phyloP scores from a whole-genome alignment of 2,329 filamentous ascomycete species.

The Aspergillus sojae region DNA sequence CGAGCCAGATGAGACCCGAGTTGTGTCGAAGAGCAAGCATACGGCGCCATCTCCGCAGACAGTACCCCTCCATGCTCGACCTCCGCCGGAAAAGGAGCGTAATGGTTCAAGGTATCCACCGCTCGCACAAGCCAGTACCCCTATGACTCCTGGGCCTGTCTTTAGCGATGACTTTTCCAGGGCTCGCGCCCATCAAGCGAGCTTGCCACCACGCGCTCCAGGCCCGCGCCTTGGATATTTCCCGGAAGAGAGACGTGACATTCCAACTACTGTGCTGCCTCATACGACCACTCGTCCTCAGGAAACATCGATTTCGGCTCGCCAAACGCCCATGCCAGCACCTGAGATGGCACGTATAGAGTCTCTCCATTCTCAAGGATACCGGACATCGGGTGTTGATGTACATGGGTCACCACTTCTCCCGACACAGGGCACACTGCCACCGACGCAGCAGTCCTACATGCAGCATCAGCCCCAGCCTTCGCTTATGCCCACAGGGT shows the following conservation, averaged over 20 bases:
- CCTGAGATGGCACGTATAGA: slow-evolving; percentile 41
- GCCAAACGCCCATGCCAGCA: slow-evolving; percentile 30
- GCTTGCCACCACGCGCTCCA: slow-evolving; percentile 34
- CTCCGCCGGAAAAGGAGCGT: slow-evolving; percentile 40
- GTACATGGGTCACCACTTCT: slow-evolving; percentile 29
- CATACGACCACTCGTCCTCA: slow-evolving; percentile 29
- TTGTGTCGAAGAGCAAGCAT: slow-evolving; percentile 34
- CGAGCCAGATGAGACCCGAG: slow-evolving; percentile 36
- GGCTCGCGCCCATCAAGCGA: slow-evolving; percentile 31
- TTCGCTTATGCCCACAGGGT: slow-evolving; percentile 26
- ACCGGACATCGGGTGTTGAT: slow-evolving; percentile 22
- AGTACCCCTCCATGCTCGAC: slow-evolving; percentile 34
- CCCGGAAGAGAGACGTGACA: slow-evolving; percentile 43
- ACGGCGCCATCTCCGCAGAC: slow-evolving; percentile 35
- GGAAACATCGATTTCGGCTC: slow-evolving; percentile 34
- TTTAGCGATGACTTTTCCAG: slow-evolving; percentile 39
- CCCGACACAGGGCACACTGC: slow-evolving; percentile 18
- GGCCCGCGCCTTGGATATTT: slow-evolving; percentile 51
- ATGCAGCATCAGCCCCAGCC: slow-evolving; percentile 31
- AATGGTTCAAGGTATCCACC: slow-evolving; percentile 38
- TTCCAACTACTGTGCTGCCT: slow-evolving; percentile 24
- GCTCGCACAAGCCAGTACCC: slow-evolving; percentile 42
- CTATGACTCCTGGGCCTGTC: slow-evolving; percentile 29
- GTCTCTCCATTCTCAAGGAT: slow-evolving; percentile 28
- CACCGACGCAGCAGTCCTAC: slow-evolving; percentile 30